These are phyloP conservation scores for Lentinula novae-zelandiae DNA, from an alignment of 1,284 basidiomycete genomes.

Conservation along the genomic window DNA sequence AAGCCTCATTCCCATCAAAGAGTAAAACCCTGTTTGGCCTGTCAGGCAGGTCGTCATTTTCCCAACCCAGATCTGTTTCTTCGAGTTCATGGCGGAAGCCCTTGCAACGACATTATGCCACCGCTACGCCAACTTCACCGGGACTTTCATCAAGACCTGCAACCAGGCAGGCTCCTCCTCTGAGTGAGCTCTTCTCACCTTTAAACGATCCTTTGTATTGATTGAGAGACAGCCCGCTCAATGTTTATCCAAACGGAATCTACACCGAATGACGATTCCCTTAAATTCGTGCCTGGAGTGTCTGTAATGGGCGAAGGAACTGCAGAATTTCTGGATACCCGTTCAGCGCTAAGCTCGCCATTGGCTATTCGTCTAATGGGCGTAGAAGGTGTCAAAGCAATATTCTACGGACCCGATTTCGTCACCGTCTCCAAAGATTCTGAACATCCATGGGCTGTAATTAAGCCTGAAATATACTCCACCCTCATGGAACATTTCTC, in stretches of 20 bases:
- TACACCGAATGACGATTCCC: constrained; percentile 95
- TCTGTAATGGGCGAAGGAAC: constrained; percentile 85
- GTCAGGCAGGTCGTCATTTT: neutral
- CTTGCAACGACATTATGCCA: constrained; percentile 7
- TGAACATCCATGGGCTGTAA: constrained; percentile 81
- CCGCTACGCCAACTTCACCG: constrained; percentile 2
- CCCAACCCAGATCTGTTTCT: constrained; percentile 1
- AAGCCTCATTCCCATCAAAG: neutral
- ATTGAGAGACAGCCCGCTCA: constrained; percentile 56
- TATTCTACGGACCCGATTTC: constrained; percentile 98
- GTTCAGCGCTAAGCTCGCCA: constrained; percentile 80
- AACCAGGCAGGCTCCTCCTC: neutral
- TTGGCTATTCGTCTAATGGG: constrained; percentile 92
- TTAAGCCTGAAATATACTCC: constrained; percentile 99
- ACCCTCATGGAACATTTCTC: constrained; percentile 98
- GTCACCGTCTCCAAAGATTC: constrained; percentile 94
- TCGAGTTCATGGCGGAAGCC: neutral
- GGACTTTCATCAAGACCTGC: constrained; percentile 8
- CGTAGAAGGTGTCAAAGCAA: constrained; percentile 82
- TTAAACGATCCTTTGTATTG: neutral
- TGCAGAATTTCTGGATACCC: constrained; percentile 92
- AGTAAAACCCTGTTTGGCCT: neutral
- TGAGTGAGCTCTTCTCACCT: neutral
- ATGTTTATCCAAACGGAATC: constrained; percentile 99
- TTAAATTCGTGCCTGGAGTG: constrained; percentile 96